phyloP scores from a whole-genome alignment of 2,329 filamentous ascomycete genomes.

The Cladosporium oxysporum region DNA sequence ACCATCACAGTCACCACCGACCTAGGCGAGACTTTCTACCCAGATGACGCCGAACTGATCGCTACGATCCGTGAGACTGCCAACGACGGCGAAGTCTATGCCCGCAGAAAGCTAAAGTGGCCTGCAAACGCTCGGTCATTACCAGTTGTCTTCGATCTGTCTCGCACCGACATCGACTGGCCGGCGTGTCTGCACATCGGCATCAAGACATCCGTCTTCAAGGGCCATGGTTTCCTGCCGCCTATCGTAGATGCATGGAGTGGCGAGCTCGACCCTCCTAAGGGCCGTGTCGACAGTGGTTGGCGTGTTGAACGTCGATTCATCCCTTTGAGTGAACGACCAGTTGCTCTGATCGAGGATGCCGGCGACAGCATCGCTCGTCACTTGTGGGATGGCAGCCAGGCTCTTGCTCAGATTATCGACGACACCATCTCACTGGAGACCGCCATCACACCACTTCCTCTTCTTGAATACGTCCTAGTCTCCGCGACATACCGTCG shows the following conservation, averaged over 20 bases:
- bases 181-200: conserved; percentile 46
- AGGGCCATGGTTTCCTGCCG: conserved; percentile 34
- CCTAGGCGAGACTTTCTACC: conserved; percentile 64
- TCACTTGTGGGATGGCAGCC: conserved; percentile 69
- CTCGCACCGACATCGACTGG: conserved; percentile 41
- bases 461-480: conserved; percentile 41
- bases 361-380: conserved; percentile 72
- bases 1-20: conserved; percentile 69
- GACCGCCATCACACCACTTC: conserved; percentile 33
- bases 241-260: conserved; percentile 61
- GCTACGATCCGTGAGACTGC: conserved; percentile 40
- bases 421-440: conserved; percentile 44
- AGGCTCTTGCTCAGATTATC: conserved; percentile 58
- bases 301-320: conserved; percentile 60
- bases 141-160: conserved; percentile 45
- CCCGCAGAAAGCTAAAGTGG: conserved; percentile 49
- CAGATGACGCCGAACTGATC: conserved; percentile 48
- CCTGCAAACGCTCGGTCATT: conserved; percentile 45
- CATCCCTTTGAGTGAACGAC: conserved; percentile 41
- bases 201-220: conserved; percentile 30
- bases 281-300: conserved; percentile 45
- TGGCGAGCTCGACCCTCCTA: conserved; percentile 43
- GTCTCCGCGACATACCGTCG: conserved; percentile 42
- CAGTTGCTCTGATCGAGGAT: conserved; percentile 64
- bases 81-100: conserved; percentile 42